These are phyloP conservation scores for Colletotrichum scovillei DNA, from an alignment of 2,329 filamentous ascomycete species.

Conservation along the genomic window DNA sequence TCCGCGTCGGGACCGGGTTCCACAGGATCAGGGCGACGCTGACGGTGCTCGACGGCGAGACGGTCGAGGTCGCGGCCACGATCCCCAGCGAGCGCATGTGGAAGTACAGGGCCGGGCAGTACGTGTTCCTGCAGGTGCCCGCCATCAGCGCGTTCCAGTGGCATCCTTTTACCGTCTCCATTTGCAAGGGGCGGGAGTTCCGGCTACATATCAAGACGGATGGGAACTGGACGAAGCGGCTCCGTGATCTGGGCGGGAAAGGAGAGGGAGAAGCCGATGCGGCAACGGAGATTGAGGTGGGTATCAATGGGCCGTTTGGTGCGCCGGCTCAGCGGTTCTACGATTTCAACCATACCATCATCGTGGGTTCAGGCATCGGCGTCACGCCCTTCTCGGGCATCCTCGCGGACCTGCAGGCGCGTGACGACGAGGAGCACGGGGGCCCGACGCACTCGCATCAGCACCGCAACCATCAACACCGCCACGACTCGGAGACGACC, in stretches of 20 bases:
- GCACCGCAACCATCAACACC: conserved; percentile 13
- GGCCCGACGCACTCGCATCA: conserved; percentile 36
- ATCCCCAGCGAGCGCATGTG: conserved; percentile 61
- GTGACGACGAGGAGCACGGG: conserved; percentile 51
- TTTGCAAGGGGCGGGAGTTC: conserved; percentile 62
- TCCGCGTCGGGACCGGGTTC: conserved; percentile 60
- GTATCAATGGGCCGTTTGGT: conserved; percentile 68
- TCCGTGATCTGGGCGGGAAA: conserved; percentile 55
- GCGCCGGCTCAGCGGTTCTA: conserved; percentile 69
- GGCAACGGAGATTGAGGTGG: conserved; percentile 55
- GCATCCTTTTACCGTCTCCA: conserved; percentile 70
- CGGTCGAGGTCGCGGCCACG: conserved; percentile 59
- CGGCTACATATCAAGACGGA: conserved; percentile 69
- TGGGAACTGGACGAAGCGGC: conserved; percentile 64
- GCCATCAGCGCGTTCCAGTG: conserved; percentile 65
- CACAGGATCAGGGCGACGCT: conserved; percentile 59
- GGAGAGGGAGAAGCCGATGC: conserved; percentile 27
- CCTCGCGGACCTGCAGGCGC: conserved; percentile 63
- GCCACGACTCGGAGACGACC: conserved; percentile 36
- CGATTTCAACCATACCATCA: conserved; percentile 66
- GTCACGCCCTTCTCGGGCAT: conserved; percentile 69
- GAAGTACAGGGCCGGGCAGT: conserved; percentile 67
- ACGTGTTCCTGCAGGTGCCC: conserved; percentile 67
- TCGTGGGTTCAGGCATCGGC: conserved; percentile 68
- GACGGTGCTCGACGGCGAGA: conserved; percentile 62